Evolutionary conservation across 352 stramenopile genomes (phyloP).

Genomic region (Pythium vanterpoolii): DNA sequence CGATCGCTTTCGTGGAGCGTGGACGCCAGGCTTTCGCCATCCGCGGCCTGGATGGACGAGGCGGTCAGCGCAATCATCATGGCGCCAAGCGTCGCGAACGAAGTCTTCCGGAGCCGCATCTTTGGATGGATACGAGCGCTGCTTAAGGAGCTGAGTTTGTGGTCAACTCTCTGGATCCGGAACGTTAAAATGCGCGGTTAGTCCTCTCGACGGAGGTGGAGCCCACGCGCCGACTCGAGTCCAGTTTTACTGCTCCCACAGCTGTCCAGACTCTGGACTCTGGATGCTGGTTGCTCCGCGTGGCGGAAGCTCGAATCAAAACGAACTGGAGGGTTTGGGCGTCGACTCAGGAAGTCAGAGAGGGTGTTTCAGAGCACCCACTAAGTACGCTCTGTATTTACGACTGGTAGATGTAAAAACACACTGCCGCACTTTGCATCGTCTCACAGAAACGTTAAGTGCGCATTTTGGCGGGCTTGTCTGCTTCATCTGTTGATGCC

Average conservation of each 20-base stretch:
- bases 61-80: conserved; percentile 2
- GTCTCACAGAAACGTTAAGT: neutral
- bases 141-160: too few relatives aligned
- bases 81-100: conserved; percentile 1
- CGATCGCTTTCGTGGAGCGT: conserved; percentile 43
- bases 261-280: neutral
- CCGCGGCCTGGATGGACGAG: neutral
- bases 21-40: conserved; percentile 8
- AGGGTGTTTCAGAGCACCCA: neutral
- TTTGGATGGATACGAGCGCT: neutral
- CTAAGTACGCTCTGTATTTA: conserved; percentile 9
- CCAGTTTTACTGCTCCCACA: conserved; percentile 1
- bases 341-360: conserved; percentile 6
- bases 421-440: neutral
- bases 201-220: neutral
- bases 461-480: neutral
- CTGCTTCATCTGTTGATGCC: neutral
- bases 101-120: conserved; percentile 12
- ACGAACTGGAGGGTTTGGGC: neutral
- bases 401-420: conserved; percentile 3
- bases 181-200: too few relatives aligned
- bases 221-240: neutral
- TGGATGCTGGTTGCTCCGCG: neutral
- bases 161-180: too few relatives aligned
- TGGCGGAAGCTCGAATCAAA: neutral